These are phyloP conservation scores for Euclidium syriacum DNA, from an alignment of 345 rosid species.

Conservation along the genomic window DNA sequence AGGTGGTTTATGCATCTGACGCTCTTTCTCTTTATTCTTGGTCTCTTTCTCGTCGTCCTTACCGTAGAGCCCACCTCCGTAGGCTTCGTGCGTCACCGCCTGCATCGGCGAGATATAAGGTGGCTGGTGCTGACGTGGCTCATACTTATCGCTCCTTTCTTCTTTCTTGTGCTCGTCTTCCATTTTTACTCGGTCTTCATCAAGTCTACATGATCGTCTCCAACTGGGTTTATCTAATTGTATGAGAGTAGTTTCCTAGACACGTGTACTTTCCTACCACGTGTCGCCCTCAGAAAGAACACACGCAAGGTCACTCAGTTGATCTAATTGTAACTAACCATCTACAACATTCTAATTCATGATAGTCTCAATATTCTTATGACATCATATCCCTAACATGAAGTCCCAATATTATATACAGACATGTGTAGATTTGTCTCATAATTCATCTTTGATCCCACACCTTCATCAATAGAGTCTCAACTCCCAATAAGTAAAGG, in stretches of 20 bases:
- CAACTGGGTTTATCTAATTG: neutral
- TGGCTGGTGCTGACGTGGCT: constrained; percentile 31
- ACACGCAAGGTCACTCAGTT: too few species aligned
- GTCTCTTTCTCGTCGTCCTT: constrained; percentile 29
- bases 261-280: neutral
- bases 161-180: constrained; percentile 31
- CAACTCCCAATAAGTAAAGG: too few species aligned
- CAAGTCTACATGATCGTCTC: neutral
- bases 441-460: too few species aligned
- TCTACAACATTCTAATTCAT: neutral
- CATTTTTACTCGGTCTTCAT: constrained; percentile 14
- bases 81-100: constrained; percentile 51
- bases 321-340: too few species aligned
- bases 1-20: constrained; percentile 16
- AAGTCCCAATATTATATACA: too few species aligned
- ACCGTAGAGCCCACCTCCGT: constrained; percentile 66
- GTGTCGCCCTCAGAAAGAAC: neutral
- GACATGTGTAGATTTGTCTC: too few species aligned
- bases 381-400: too few species aligned
- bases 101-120: constrained; percentile 44
- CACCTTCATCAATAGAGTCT: too few species aligned
- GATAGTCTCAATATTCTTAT: neutral
- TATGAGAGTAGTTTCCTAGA: neutral
- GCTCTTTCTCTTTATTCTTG: constrained; percentile 2
- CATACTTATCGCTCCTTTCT: constrained; percentile 5